phyloP scores from a whole-genome alignment of 2,329 filamentous ascomycete species.

The Apiospora rasikravindrae region DNA sequence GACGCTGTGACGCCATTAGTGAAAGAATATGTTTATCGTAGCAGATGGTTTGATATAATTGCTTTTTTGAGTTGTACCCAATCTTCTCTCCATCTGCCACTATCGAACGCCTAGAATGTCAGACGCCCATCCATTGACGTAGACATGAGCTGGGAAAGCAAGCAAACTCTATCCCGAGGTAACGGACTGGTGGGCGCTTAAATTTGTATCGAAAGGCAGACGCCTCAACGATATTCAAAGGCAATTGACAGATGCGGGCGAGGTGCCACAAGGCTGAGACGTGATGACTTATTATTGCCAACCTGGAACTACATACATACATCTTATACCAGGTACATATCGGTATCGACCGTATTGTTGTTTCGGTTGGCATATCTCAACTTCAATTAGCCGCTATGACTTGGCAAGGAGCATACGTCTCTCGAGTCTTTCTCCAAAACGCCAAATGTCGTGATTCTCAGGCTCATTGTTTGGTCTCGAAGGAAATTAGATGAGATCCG shows the following conservation, averaged over 20 bases:
- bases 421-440: no score
- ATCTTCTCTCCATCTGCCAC: neutral
- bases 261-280: conserved; percentile 6
- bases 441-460: no score
- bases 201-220: neutral
- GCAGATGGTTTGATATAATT: neutral
- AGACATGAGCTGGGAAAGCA: neutral
- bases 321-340: neutral
- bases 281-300: neutral
- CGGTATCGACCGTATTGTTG: neutral
- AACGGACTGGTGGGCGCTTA: neutral
- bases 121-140: neutral
- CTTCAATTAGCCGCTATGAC: neutral
- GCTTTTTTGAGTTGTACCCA: neutral
- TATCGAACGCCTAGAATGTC: neutral
- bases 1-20: neutral
- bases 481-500: neutral
- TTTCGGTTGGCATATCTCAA: neutral
- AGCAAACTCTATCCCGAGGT: conserved; percentile 1
- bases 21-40: neutral
- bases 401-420: neutral
- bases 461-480: neutral
- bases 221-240: neutral
- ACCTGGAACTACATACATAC: neutral
- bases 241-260: conserved; percentile 3